Conservation (phyloP, 2,329 filamentous ascomycete genomes). For the Fusarium chuoi region DNA sequence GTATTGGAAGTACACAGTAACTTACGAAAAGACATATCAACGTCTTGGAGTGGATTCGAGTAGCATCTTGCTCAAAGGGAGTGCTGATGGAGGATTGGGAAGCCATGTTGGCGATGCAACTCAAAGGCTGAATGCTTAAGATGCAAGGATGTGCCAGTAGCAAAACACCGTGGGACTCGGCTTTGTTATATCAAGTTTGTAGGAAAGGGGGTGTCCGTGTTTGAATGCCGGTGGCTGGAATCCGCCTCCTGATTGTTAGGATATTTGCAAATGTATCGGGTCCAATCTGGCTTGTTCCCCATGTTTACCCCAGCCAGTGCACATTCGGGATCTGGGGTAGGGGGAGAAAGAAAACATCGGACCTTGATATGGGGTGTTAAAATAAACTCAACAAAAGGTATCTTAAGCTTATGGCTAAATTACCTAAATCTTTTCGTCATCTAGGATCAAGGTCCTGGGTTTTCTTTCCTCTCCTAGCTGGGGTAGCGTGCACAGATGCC, state of each 20-base stretch:
- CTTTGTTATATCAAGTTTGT: not conserved
- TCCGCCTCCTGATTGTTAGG: too few species aligned
- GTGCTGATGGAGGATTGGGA: not conserved
- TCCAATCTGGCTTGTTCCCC: not conserved
- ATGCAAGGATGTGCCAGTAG: not conserved
- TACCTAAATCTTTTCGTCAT: too few species aligned
- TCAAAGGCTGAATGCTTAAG: not conserved
- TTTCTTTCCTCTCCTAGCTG: too few species aligned
- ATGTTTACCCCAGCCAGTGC: not conserved
- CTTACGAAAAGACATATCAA: not conserved
- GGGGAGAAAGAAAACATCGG: too few species aligned
- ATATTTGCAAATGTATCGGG: too few species aligned
- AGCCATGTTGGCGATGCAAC: not conserved
- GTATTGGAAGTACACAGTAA: too few species aligned
- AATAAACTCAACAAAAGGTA: too few species aligned
- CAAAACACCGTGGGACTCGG: not conserved
- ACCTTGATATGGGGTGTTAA: too few species aligned
- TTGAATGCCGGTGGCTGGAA: not conserved
- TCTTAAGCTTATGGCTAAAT: too few species aligned
- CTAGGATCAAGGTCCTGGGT: too few species aligned
- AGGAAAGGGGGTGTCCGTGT: not conserved
- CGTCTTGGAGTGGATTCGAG: not conserved
- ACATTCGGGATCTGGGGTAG: not conserved
- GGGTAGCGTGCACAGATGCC: not conserved
- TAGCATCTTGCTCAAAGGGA: not conserved